These are phyloP conservation scores for Pleurotus giganteus DNA, from an alignment of 768 basidiomycete species.

Conservation along the genomic window DNA sequence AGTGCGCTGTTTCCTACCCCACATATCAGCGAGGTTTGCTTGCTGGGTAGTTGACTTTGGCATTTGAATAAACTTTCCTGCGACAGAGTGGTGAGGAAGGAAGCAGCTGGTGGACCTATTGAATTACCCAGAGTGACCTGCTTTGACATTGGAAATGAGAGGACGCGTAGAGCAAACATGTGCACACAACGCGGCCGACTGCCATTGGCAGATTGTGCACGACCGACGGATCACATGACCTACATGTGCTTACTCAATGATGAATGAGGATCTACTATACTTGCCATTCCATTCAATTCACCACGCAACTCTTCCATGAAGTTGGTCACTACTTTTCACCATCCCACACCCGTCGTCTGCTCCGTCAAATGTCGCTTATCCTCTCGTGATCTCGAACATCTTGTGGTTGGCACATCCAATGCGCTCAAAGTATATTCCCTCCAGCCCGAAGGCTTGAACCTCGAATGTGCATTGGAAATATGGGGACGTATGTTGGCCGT, in stretches of 20 bases:
- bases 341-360: conserved; percentile 65
- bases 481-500: conserved; percentile 67
- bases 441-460: conserved; percentile 54
- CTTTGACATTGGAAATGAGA: background rate
- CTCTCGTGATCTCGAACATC: conserved; percentile 49
- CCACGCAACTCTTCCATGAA: conserved; percentile 48
- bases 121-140: background rate
- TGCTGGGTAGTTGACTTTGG: conserved; percentile 79
- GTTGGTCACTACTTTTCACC: conserved; percentile 75
- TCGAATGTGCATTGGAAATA: conserved; percentile 59
- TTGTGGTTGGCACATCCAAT: conserved; percentile 68
- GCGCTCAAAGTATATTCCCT: conserved; percentile 69
- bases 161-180: conserved; percentile 9
- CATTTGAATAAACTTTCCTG: conserved; percentile 80
- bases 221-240: conserved; percentile 2
- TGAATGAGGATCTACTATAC: too few relatives aligned
- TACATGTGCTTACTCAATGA: too few relatives aligned
- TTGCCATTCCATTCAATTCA: background rate
- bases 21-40: conserved; percentile 75
- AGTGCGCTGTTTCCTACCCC: conserved; percentile 48
- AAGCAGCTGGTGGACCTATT: background rate
- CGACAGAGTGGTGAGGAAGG: background rate
- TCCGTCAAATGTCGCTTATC: conserved; percentile 70
- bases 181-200: background rate
- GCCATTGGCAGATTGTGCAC: background rate